Percentiles rank a stretch among this genome's conserved stretches.
phyloP scores from a whole-genome alignment of 2,329 filamentous ascomycete species.

The Arthrobotrys musiformis region DNA sequence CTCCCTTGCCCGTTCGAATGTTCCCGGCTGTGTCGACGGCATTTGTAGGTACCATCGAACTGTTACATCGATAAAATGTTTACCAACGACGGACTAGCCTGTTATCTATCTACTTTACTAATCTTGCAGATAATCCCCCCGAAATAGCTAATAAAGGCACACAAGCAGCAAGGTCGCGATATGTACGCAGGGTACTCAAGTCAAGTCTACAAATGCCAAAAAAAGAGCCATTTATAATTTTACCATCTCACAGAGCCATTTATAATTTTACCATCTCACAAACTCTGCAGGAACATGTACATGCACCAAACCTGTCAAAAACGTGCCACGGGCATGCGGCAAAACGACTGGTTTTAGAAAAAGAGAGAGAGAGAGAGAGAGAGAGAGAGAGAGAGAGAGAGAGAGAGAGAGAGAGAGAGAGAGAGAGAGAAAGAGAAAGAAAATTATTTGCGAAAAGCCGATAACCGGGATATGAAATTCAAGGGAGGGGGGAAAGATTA shows the following conservation, averaged over 20 bases:
- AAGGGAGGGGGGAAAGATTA: not conserved
- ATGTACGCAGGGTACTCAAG: not conserved
- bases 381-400: no score
- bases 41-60: not conserved
- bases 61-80: constrained; percentile 9
- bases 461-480: constrained; percentile 41
- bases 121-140: no score
- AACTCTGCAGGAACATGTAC: not conserved
- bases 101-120: not conserved
- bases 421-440: no score
- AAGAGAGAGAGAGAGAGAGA: no score
- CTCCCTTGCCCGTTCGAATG: not conserved
- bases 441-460: constrained; percentile 12
- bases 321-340: constrained; percentile 15
- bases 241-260: not conserved
- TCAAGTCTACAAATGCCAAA: not conserved
- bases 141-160: not conserved
- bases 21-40: not conserved
- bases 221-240: not conserved
- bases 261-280: not conserved
- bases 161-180: not conserved
- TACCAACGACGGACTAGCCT: not conserved
- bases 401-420: no score
- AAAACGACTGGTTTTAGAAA: not conserved
- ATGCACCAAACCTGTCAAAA: not conserved